A percentile compares a stretch with the other conserved stretches of the same genome.
Evolutionary conservation across 2,329 filamentous ascomycete genomes (phyloP).

Genomic region (Aspergillus viridinutans): DNA sequence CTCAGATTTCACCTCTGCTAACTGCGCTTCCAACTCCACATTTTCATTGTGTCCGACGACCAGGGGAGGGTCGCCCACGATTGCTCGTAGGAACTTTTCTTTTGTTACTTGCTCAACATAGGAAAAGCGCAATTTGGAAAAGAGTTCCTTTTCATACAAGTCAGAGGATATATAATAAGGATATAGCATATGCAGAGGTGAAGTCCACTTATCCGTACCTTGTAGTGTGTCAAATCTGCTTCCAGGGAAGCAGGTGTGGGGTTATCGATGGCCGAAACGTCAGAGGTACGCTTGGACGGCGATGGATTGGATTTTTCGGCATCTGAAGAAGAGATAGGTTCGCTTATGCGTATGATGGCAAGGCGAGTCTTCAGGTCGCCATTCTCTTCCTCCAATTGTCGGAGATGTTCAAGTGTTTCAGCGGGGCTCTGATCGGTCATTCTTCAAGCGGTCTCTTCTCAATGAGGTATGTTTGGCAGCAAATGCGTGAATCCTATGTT

Average conservation of each 20-base stretch:
- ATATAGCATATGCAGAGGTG: background rate
- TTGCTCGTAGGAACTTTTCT: constrained; percentile 91
- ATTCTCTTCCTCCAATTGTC: constrained; percentile 35
- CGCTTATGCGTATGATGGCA: constrained; percentile 71
- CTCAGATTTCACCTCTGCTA: constrained; percentile 65
- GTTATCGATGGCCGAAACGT: constrained; percentile 65
- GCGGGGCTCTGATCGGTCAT: constrained; percentile 21
- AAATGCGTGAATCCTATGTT: too few relatives aligned
- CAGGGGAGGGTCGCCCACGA: constrained; percentile 83
- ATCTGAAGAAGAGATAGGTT: constrained; percentile 58
- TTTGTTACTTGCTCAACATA: constrained; percentile 99
- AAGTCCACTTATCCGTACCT: constrained; percentile 40
- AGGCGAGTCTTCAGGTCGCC: constrained; percentile 51
- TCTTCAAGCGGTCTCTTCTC: background rate
- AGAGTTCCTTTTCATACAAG: constrained; percentile 61
- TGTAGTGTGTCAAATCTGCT: constrained; percentile 84
- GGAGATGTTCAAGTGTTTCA: constrained; percentile 43
- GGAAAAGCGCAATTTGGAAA: constrained; percentile 92
- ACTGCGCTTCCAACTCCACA: constrained; percentile 66
- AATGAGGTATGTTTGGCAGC: background rate
- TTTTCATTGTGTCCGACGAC: constrained; percentile 83
- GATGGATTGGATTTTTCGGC: constrained; percentile 22
- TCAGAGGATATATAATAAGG: constrained; percentile 1
- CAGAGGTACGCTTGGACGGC: constrained; percentile 59
- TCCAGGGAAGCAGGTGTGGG: constrained; percentile 72